Evolutionary conservation across 768 basidiomycete genomes (phyloP).

Genomic region (Vishniacozyma victoriae): DNA sequence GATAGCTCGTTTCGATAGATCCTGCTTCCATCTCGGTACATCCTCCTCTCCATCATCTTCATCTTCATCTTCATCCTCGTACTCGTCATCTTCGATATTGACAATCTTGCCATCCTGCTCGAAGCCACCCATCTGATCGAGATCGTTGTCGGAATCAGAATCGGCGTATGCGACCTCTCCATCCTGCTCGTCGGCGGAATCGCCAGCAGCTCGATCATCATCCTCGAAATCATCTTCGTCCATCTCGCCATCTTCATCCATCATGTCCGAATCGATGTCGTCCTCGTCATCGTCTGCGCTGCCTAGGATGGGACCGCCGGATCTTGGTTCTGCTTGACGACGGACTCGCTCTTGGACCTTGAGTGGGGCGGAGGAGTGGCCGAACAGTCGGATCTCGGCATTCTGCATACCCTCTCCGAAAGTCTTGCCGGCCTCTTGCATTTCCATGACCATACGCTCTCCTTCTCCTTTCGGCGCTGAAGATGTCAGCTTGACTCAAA

Average conservation of each 20-base stretch:
- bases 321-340: conserved; percentile 33
- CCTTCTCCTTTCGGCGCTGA: conserved; percentile 82
- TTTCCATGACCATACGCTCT: conserved; percentile 93
- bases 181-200: conserved; percentile 38
- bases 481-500: conserved; percentile 2
- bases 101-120: conserved; percentile 55
- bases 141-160: conserved; percentile 42
- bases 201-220: conserved; percentile 34
- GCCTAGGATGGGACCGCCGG: conserved; percentile 39
- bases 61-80: conserved; percentile 49
- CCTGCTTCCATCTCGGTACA: conserved; percentile 68
- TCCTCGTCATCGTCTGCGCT: conserved; percentile 47
- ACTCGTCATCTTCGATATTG: conserved; percentile 47
- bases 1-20: conserved; percentile 56
- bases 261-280: conserved; percentile 46
- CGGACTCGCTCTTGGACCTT: conserved; percentile 33
- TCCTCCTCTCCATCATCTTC: conserved; percentile 51
- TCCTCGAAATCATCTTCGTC: conserved; percentile 41
- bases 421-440: conserved; percentile 77
- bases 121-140: conserved; percentile 49
- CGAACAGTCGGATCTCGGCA: conserved; percentile 77
- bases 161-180: conserved; percentile 43
- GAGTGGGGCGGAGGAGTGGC: conserved; percentile 69
- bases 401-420: conserved; percentile 75
- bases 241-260: conserved; percentile 31